phyloP scores from a whole-genome alignment of 805 yeast genomes.

The Blastobotrys muscicola region DNA sequence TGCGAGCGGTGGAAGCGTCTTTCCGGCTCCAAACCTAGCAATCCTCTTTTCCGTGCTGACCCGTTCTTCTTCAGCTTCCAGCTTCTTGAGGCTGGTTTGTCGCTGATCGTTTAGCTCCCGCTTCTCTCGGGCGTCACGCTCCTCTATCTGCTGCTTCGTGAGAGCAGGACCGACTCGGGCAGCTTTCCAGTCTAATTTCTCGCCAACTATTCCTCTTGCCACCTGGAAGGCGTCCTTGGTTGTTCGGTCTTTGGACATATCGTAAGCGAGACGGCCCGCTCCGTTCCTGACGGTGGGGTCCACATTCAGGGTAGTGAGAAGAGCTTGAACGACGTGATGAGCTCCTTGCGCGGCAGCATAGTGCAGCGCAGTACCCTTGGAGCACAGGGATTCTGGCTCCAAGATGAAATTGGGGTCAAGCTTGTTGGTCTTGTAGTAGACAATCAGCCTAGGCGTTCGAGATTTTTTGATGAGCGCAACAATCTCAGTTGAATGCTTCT shows the following conservation, averaged over 20 bases:
- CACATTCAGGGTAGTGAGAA: slow-evolving; percentile 56
- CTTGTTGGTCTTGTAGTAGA: slow-evolving; percentile 50
- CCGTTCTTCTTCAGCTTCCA: slow-evolving; percentile 50
- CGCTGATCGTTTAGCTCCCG: slow-evolving; percentile 14
- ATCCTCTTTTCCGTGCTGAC: slow-evolving; percentile 18
- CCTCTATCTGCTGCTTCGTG: slow-evolving; percentile 25
- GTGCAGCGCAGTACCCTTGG: slow-evolving; percentile 69
- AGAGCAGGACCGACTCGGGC: slow-evolving; percentile 56
- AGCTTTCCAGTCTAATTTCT: slow-evolving; percentile 59
- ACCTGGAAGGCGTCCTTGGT: slow-evolving; percentile 50
- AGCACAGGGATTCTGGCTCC: slow-evolving; percentile 45
- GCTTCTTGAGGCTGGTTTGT: slow-evolving; percentile 46
- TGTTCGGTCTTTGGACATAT: slow-evolving; percentile 40
- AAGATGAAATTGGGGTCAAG: slow-evolving; percentile 45
- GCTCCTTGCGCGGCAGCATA: slow-evolving; percentile 63
- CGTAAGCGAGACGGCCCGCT: slow-evolving; percentile 51
- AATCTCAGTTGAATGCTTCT: slow-evolving; percentile 48
- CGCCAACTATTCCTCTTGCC: slow-evolving; percentile 61
- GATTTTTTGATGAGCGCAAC: slow-evolving; percentile 56
- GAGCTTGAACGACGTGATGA: slow-evolving; percentile 50
- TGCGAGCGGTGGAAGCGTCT: slow-evolving; percentile 16
- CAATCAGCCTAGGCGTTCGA: slow-evolving; percentile 62
- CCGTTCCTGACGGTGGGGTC: slow-evolving; percentile 53
- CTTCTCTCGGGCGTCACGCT: slow-evolving; percentile 15
- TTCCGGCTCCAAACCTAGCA: slow-evolving; percentile 19